phyloP scores from a whole-genome alignment of 2,329 filamentous ascomycete genomes.

The Parastagonospora nodorum region DNA sequence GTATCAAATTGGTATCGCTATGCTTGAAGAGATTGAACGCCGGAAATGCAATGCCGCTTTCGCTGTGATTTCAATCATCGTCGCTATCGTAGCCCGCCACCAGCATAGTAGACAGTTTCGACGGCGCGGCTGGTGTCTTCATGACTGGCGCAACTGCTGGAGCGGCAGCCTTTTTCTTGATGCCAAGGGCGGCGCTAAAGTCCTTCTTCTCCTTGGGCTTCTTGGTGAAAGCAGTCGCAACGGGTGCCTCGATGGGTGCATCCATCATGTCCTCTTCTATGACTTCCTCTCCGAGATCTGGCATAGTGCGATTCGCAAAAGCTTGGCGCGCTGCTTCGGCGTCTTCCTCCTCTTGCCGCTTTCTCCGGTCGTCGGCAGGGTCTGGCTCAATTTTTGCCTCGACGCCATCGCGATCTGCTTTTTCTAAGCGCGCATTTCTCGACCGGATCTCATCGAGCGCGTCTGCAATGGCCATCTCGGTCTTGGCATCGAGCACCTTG shows the following conservation, averaged over 20 bases:
- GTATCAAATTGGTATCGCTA: too few relatives aligned
- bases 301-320: constrained; percentile 60
- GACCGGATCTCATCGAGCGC: constrained; percentile 93
- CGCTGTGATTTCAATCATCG: constrained; percentile 32
- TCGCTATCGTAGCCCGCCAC: constrained; percentile 40
- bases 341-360: constrained; percentile 77
- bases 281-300: constrained; percentile 59
- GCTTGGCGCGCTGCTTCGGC: constrained; percentile 79
- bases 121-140: constrained; percentile 18
- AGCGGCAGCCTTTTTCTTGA: constrained; percentile 62
- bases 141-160: constrained; percentile 10
- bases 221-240: constrained; percentile 69
- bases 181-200: constrained; percentile 73
- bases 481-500: constrained; percentile 89
- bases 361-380: constrained; percentile 61
- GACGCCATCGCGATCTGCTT: constrained; percentile 68
- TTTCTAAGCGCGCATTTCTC: constrained; percentile 84
- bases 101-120: constrained; percentile 29
- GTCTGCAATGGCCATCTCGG: constrained; percentile 96
- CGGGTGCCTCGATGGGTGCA: constrained; percentile 25
- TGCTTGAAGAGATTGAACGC: too few relatives aligned
- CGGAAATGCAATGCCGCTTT: background rate
- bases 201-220: constrained; percentile 89
- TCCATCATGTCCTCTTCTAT: constrained; percentile 52
- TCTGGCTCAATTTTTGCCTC: constrained; percentile 60